Evolutionary conservation across 176 grass and related monocot genomes (phyloP), one percentile per base, ranked within the genome.

Genomic region (Zea luxurians): DNA sequence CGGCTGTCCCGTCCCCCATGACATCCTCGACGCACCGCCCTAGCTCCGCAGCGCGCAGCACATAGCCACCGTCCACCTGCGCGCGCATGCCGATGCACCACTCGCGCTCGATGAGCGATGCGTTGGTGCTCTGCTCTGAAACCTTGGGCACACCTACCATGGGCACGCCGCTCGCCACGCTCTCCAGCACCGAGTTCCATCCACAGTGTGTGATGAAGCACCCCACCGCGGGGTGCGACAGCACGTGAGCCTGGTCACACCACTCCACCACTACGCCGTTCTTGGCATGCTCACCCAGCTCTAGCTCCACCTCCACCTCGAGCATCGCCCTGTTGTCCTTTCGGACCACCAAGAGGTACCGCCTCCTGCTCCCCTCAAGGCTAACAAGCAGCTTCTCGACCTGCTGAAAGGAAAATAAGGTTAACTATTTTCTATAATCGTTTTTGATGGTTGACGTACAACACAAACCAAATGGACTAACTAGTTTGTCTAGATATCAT

Each of bases 191-290:
- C 1, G 92, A 94, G 79, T 91, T 94, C 92, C 91, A 91, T 0
- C 88, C 91, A 0, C 70, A 88, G 53, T 94, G 88, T 5, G 88
- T 94, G 10, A 91, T 61, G 55, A 94, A 94, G 70, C 91, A 94
- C 2, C 88, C 91, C 16, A 94, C 86, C 0, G 90, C 80, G 0
- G 50, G 10, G 76, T 93, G 87, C 2, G 81, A 76, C 52, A 87
- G 65, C 43, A 90, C 91, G 48, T 52, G 42, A 37, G 70, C 84
- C 80, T 93, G 89, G 68, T 87, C 76, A 10, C 91, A 97, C 91
- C 94, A 97, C 73, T 93, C 91, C 71, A 97, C 91, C 66, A 88
- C 79, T 50, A 88, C 20, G 61, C 87, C 73, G 52, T 61, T 82
- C 88, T 38, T 86, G 85, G 21, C 55, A 59, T n/a, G 11, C 6